Percentiles rank a stretch among this genome's conserved stretches.
Conservation (phyloP, 2,329 filamentous ascomycete genomes). For the Nigrospora osmanthi region DNA sequence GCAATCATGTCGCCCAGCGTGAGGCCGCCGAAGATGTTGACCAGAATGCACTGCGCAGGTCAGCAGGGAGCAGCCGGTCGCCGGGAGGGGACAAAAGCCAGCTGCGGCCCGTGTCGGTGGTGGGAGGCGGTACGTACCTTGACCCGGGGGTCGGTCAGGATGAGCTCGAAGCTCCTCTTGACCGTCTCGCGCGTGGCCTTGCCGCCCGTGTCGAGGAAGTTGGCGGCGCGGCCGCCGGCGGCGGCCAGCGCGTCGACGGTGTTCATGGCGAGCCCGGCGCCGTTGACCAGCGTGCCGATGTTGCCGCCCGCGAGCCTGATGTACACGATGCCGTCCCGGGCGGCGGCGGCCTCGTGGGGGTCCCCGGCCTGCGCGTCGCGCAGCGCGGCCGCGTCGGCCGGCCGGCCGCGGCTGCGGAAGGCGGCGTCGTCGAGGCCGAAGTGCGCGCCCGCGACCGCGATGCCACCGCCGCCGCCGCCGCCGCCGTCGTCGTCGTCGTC, state of each 20-base stretch:
- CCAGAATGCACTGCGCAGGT: slow-evolving; percentile 31
- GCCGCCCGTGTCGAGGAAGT: slow-evolving; percentile 85
- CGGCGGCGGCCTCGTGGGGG: slow-evolving; percentile 51
- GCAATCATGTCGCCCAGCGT: slow-evolving; percentile 79
- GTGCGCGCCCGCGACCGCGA: slow-evolving; percentile 45
- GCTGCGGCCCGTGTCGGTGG: background rate
- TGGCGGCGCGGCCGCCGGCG: slow-evolving; percentile 62
- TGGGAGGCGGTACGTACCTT: slow-evolving; percentile 41
- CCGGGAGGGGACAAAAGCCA: background rate
- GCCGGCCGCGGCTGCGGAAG: slow-evolving; percentile 52
- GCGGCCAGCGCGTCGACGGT: slow-evolving; percentile 72
- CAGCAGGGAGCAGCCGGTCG: too few relatives aligned
- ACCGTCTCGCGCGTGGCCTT: slow-evolving; percentile 82
- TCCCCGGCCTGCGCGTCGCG: slow-evolving; percentile 40
- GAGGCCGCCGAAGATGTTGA: slow-evolving; percentile 51
- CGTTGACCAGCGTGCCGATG: slow-evolving; percentile 81
- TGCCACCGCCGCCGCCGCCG: slow-evolving; percentile 20
- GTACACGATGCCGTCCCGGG: slow-evolving; percentile 71
- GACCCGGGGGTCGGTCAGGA: slow-evolving; percentile 64
- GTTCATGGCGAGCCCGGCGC: slow-evolving; percentile 86
- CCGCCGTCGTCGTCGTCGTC: too few relatives aligned
- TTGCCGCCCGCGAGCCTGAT: slow-evolving; percentile 49
- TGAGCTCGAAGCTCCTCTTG: slow-evolving; percentile 65
- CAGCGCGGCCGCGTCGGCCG: slow-evolving; percentile 50
- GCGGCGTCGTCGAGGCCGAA: slow-evolving; percentile 67